Conservation (phyloP, 805 yeast genomes). For the Yarrowia phangngaensis region DNA sequence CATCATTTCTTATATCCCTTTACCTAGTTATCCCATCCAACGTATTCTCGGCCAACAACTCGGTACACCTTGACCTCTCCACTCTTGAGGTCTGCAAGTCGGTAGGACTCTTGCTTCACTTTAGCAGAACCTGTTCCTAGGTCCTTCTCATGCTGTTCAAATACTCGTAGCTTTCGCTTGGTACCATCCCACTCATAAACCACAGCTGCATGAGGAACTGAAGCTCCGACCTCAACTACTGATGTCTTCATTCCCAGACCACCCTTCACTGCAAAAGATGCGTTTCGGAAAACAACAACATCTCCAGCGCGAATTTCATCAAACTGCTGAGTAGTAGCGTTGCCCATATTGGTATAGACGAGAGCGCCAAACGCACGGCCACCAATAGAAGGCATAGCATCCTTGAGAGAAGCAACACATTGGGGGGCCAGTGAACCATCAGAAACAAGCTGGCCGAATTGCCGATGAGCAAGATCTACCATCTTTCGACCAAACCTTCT, state of each 20-base stretch:
- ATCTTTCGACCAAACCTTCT: constrained; percentile 51
- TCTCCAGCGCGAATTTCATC: constrained; percentile 82
- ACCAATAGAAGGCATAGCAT: constrained; percentile 57
- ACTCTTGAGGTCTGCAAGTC: constrained; percentile 64
- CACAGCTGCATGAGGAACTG: constrained; percentile 53
- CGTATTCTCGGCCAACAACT: constrained; percentile 64
- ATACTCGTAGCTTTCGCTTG: constrained; percentile 47
- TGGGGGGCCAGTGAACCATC: constrained; percentile 36
- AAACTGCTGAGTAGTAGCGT: constrained; percentile 48
- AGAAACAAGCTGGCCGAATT: constrained; percentile 32
- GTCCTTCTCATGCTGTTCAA: constrained; percentile 33
- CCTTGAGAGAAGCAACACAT: constrained; percentile 42
- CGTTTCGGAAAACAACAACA: constrained; percentile 68
- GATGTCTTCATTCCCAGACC: constrained; percentile 55
- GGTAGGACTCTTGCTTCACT: constrained; percentile 58
- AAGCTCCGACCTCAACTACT: constrained; percentile 56
- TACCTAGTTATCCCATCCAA: constrained; percentile 54
- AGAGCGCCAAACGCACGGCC: constrained; percentile 68
- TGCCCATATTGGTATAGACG: constrained; percentile 54
- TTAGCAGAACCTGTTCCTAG: constrained; percentile 45
- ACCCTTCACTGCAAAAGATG: constrained; percentile 60
- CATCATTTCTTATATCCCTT: constrained; percentile 17
- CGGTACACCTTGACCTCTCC: constrained; percentile 82
- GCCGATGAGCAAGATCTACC: constrained; percentile 45
- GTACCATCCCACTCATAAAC: constrained; percentile 69